A percentile compares a stretch with the other conserved stretches of the same genome.
Evolutionary conservation across 2,329 filamentous ascomycete species (phyloP).

Genomic region (Neoscytalidium dimidiatum): DNA sequence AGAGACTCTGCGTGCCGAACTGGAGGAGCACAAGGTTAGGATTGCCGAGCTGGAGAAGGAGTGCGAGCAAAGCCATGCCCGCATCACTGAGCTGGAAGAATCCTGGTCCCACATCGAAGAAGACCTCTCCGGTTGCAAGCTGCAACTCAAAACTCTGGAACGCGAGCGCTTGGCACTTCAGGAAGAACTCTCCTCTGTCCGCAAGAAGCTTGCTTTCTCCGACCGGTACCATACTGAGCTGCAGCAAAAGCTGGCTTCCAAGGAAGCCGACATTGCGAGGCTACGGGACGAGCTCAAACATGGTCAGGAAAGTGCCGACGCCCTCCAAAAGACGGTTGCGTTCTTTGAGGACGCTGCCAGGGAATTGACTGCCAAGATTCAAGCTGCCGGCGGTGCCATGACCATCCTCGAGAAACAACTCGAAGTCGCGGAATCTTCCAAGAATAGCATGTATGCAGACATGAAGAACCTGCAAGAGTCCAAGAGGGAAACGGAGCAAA

Average conservation of each 20-base stretch:
- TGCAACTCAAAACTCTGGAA: conserved; percentile 29
- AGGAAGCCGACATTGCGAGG: conserved; percentile 8
- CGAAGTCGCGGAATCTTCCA: conserved; percentile 12
- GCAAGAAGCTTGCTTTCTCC: conserved; percentile 26
- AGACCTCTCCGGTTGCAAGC: conserved; percentile 24
- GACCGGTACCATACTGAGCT: conserved; percentile 24
- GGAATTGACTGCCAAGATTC: conserved; percentile 9
- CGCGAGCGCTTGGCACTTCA: conserved; percentile 27
- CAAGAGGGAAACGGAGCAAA: conserved; percentile 11
- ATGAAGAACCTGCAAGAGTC: background rate
- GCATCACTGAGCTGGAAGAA: conserved; percentile 28
- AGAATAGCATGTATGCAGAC: conserved; percentile 11
- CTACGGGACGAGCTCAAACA: conserved; percentile 3
- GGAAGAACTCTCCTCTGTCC: conserved; percentile 25
- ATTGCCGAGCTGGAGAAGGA: conserved; percentile 30
- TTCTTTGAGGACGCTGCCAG: conserved; percentile 14
- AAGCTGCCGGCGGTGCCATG: conserved; percentile 2
- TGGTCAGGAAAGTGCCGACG: conserved; percentile 9
- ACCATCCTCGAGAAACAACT: conserved; percentile 17
- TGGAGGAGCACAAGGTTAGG: conserved; percentile 27
- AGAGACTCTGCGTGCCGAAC: conserved; percentile 25
- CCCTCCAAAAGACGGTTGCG: conserved; percentile 2
- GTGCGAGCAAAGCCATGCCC: conserved; percentile 23
- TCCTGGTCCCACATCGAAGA: conserved; percentile 31
- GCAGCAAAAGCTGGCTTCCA: conserved; percentile 23